Percentiles rank a stretch among this genome's conserved stretches.
These are phyloP conservation scores for Aspergillus wentii DNA, from an alignment of 495 filamentous ascomycete species.

Conservation along the genomic window DNA sequence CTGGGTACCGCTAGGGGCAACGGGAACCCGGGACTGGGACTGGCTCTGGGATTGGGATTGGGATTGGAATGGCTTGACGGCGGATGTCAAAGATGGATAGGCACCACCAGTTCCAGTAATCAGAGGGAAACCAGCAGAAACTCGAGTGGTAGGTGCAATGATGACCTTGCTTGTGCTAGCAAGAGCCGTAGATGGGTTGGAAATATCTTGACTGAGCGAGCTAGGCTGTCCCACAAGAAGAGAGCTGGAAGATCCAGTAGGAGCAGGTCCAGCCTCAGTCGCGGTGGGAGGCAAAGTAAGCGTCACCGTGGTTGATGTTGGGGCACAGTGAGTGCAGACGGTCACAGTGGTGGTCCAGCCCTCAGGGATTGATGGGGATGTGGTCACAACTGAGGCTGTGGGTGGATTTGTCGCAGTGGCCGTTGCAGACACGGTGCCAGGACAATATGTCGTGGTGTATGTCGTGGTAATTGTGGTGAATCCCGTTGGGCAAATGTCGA, in stretches of 20 bases:
- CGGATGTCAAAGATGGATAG: slow-evolving; percentile 16
- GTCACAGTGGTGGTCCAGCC: slow-evolving; percentile 37
- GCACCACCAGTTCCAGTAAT: slow-evolving; percentile 2
- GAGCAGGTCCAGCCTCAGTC: slow-evolving; percentile 5
- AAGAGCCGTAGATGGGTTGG: background rate
- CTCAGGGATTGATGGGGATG: slow-evolving; percentile 15
- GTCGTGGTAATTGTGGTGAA: slow-evolving; percentile 41
- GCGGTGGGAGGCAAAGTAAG: slow-evolving; percentile 25
- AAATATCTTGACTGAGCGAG: background rate
- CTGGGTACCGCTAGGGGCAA: slow-evolving; percentile 15
- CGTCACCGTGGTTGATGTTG: slow-evolving; percentile 28
- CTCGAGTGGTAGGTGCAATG: slow-evolving; percentile 1
- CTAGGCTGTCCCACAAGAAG: background rate
- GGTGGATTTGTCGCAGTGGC: slow-evolving; percentile 20
- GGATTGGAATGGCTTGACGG: slow-evolving; percentile 16
- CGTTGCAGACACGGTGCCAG: slow-evolving; percentile 21
- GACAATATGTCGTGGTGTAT: slow-evolving; percentile 34
- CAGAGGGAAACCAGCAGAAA: slow-evolving; percentile 1
- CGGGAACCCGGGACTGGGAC: slow-evolving; percentile 4
- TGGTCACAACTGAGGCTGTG: slow-evolving; percentile 11
- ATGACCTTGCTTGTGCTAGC: background rate
- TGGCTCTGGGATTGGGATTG: no score
- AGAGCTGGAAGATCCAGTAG: slow-evolving; percentile 4
- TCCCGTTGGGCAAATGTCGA: slow-evolving; percentile 39
- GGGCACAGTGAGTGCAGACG: slow-evolving; percentile 36